Evolutionary conservation across 768 basidiomycete genomes (phyloP).

Genomic region (Lactarius quietus): DNA sequence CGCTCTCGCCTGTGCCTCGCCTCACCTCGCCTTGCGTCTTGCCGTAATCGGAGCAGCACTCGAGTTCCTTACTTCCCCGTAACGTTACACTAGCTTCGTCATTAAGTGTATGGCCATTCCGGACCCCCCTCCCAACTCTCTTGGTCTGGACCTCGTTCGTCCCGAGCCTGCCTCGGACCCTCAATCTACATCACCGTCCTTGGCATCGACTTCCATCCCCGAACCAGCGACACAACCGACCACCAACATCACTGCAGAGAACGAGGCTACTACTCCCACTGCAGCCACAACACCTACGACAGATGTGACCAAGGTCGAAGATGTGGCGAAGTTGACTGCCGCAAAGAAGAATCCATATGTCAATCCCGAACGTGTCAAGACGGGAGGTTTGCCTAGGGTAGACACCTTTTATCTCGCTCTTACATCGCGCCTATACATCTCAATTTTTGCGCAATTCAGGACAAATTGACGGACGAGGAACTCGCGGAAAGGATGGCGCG

Average conservation of each 20-base stretch:
- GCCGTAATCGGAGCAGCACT: constrained; percentile 18
- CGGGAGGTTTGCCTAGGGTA: constrained; percentile 73
- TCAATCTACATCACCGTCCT: constrained; percentile 32
- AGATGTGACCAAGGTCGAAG: constrained; percentile 25
- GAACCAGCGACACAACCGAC: constrained; percentile 6
- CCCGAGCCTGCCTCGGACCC: constrained; percentile 31
- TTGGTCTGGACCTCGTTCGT: constrained; percentile 66
- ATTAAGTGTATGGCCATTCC: constrained; percentile 26
- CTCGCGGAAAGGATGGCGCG: constrained; percentile 65
- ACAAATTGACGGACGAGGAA: constrained; percentile 65
- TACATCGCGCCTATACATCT: neutral
- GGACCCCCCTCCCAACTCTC: constrained; percentile 50
- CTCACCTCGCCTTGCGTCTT: neutral
- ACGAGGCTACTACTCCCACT: neutral
- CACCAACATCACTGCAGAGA: constrained; percentile 7
- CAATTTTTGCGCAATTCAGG: constrained; percentile 38
- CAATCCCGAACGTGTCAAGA: constrained; percentile 81
- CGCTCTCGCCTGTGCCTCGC: constrained; percentile 6
- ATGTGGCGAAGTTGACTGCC: constrained; percentile 29
- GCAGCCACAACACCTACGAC: constrained; percentile 9
- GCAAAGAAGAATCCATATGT: constrained; percentile 66
- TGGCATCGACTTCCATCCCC: constrained; percentile 13
- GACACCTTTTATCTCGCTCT: constrained; percentile 26
- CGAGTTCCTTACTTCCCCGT: constrained; percentile 5
- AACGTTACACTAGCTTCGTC: constrained; percentile 33